Evolutionary conservation across 495 filamentous ascomycete species (phyloP), one percentile per base, ranked within the genome.

Genomic region (Penicillium odoratum): DNA sequence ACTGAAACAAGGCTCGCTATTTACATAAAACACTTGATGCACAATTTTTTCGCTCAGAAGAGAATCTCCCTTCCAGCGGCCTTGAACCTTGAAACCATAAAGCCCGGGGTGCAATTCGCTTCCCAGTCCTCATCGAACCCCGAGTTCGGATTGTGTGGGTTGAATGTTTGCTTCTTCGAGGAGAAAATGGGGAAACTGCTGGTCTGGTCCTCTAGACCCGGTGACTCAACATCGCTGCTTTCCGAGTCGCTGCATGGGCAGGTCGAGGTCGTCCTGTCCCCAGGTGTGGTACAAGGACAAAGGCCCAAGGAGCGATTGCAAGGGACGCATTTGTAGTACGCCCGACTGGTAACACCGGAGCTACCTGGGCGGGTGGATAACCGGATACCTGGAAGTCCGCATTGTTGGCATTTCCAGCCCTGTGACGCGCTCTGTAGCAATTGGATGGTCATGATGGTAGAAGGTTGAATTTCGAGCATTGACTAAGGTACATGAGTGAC

Each of bases 91-190:
- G 46, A 45, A 16, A 60, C 57, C 57, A 60, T 60, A 13, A 45
- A 60, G 5, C 45, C 51, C 9, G 57, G 57, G 6, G 25, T 60
- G 51, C 57, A 60, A 51, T 60, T 60, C 25, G 57, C 36, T 42
- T 60, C 57, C 57, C 57, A 60, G 21, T 60, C 57, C 51, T 60
- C 57, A 38, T 60, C 57, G 29, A 60, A 60, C 1, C 57, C 57
- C 13, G 26, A 25, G 6, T 60, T 31, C 28, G 51, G 57, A 40
- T 55, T 60, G 47, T 60, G 52, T 4, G 52, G 57, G 46, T 55
- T 60, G 45, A 54, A 13, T 7, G 26, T 36, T 15, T 50, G 16
- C 36, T 55, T 55, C 30, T 34, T 6, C 31, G 49, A 21, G 0
- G 34, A n/a, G 33, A 55, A n/a, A 46, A 60, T 38, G 4, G 51